A percentile compares a stretch with the other conserved stretches of the same genome.
Evolutionary conservation across 2,329 filamentous ascomycete genomes (phyloP).

Genomic region (Fusarium euwallaceae): DNA sequence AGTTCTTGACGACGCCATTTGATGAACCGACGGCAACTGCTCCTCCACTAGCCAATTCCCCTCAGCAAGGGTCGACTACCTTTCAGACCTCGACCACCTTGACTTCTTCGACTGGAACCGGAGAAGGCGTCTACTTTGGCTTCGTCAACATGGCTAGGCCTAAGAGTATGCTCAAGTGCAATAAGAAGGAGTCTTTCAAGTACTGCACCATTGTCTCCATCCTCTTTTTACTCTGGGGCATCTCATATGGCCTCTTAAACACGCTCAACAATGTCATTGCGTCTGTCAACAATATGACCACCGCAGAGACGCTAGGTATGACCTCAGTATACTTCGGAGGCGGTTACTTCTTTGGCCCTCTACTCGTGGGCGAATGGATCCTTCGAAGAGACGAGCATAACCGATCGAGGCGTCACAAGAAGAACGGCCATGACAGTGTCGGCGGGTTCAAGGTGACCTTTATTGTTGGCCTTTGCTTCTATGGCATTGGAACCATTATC

Average conservation of each 20-base stretch:
- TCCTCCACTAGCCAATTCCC: constrained; percentile 15
- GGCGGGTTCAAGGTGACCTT: constrained; percentile 85
- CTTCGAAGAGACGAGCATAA: constrained; percentile 76
- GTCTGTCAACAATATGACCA: constrained; percentile 70
- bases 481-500: constrained; percentile 82
- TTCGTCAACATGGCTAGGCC: constrained; percentile 79
- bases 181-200: constrained; percentile 74
- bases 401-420: constrained; percentile 57
- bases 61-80: constrained; percentile 15
- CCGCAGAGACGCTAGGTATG: constrained; percentile 74
- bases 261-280: constrained; percentile 81
- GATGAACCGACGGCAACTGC: constrained; percentile 36
- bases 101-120: constrained; percentile 50
- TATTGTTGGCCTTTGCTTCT: constrained; percentile 81
- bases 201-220: constrained; percentile 82
- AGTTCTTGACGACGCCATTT: constrained; percentile 62
- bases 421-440: constrained; percentile 58
- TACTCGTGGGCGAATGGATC: constrained; percentile 78
- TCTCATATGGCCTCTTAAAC: constrained; percentile 89
- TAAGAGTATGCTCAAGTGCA: constrained; percentile 78
- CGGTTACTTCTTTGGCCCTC: constrained; percentile 77
- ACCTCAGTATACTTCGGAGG: constrained; percentile 79
- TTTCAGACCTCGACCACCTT: constrained; percentile 49
- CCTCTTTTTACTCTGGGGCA: constrained; percentile 90
- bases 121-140: constrained; percentile 74